Evolutionary conservation across 2,329 filamentous ascomycete species (phyloP).

Genomic region (Grosmannia clavigera): DNA sequence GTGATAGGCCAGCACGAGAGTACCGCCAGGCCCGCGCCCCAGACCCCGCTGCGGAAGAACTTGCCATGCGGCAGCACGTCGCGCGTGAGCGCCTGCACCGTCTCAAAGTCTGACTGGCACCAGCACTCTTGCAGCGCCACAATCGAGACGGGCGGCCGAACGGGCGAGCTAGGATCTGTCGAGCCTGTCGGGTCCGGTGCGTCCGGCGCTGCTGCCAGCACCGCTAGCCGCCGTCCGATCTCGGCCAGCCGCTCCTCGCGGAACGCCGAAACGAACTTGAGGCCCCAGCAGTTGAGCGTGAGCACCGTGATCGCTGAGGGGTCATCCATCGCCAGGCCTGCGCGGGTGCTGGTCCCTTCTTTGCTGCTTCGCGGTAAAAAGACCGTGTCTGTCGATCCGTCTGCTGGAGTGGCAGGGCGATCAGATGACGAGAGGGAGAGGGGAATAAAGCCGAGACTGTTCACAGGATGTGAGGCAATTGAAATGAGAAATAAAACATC

Average conservation of each 20-base stretch:
- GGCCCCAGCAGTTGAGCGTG: constrained; percentile 94
- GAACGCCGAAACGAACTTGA: constrained; percentile 72
- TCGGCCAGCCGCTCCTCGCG: constrained; percentile 67
- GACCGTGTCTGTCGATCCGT: too few relatives aligned
- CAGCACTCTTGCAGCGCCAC: constrained; percentile 65
- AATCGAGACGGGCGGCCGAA: constrained; percentile 54
- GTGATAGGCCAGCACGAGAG: constrained; percentile 87
- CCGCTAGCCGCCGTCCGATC: constrained; percentile 69
- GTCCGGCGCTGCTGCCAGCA: constrained; percentile 38
- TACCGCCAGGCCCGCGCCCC: constrained; percentile 81
- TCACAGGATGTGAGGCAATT: too few relatives aligned
- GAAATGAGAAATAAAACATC: too few relatives aligned
- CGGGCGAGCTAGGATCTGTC: constrained; percentile 44
- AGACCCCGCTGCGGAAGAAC: constrained; percentile 82
- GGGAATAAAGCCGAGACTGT: not conserved
- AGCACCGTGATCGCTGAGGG: constrained; percentile 61
- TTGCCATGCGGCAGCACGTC: constrained; percentile 77
- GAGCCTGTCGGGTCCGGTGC: constrained; percentile 29
- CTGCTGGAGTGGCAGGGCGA: too few relatives aligned
- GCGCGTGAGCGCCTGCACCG: constrained; percentile 59
- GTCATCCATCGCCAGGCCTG: constrained; percentile 1
- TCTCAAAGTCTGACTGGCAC: constrained; percentile 59
- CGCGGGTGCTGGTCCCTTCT: not conserved
- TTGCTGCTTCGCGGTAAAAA: not conserved
- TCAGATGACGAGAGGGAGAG: too few relatives aligned